phyloP scores from a whole-genome alignment of 2,329 filamentous ascomycete species.

The Diplodia mutila region DNA sequence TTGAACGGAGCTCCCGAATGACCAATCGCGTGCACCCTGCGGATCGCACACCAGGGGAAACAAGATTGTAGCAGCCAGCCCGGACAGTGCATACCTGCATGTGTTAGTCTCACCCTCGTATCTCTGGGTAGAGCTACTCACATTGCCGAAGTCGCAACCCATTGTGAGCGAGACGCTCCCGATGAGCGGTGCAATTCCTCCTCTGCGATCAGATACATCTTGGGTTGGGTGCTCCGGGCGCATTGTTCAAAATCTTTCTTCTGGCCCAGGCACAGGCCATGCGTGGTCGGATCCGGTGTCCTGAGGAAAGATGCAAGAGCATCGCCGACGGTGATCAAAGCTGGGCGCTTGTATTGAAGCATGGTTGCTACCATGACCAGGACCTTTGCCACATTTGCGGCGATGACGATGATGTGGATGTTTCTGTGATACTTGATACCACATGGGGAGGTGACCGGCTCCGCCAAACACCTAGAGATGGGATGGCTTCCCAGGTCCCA shows the following conservation, averaged over 20 bases:
- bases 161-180: neutral
- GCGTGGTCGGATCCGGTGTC: neutral
- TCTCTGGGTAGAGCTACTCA: no score
- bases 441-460: neutral
- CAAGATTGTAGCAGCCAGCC: neutral
- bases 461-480: neutral
- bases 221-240: neutral
- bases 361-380: slow-evolving; percentile 30
- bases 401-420: slow-evolving; percentile 32
- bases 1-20: neutral
- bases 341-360: slow-evolving; percentile 25
- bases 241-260: neutral
- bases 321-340: slow-evolving; percentile 31
- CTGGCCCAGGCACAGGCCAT: neutral
- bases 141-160: neutral
- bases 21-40: neutral
- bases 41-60: neutral
- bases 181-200: neutral
- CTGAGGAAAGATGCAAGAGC: slow-evolving; percentile 31
- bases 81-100: no score
- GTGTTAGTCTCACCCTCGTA: no score
- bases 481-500: neutral
- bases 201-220: neutral
- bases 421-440: slow-evolving; percentile 37
- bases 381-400: slow-evolving; percentile 31